Percentiles rank a stretch among this genome's conserved stretches.
phyloP scores from a whole-genome alignment of 1,284 basidiomycete genomes.

The Malassezia brasiliensis region DNA sequence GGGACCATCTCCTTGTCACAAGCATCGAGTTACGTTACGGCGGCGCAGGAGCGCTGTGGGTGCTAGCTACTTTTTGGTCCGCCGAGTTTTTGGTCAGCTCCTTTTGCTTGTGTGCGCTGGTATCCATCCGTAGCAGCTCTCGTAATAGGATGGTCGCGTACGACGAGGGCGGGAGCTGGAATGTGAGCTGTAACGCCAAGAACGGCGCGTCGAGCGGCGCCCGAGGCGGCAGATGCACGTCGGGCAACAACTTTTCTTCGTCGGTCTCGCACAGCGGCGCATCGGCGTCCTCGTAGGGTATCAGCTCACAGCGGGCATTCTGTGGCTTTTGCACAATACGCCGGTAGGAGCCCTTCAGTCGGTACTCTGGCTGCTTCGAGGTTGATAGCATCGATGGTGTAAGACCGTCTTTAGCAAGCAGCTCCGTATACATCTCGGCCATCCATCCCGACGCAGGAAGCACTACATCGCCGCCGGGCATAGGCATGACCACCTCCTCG shows the following conservation, averaged over 20 bases:
- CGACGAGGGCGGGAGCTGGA: constrained; percentile 36
- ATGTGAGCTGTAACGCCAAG: constrained; percentile 34
- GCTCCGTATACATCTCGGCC: constrained; percentile 69
- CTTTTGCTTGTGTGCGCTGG: constrained; percentile 18
- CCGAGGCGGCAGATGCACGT: not conserved
- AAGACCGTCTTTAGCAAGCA: constrained; percentile 71
- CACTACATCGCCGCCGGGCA: constrained; percentile 83
- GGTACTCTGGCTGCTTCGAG: constrained; percentile 65
- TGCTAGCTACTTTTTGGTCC: constrained; percentile 20
- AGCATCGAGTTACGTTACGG: constrained; percentile 21
- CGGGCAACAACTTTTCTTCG: constrained; percentile 69
- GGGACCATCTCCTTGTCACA: constrained; percentile 31
- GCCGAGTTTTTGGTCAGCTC: constrained; percentile 4
- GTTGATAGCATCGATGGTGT: constrained; percentile 67
- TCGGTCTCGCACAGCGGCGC: constrained; percentile 82
- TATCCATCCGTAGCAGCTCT: constrained; percentile 43
- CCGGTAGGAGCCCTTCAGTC: constrained; percentile 82
- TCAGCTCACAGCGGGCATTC: constrained; percentile 66
- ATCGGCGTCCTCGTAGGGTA: constrained; percentile 86
- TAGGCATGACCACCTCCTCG: constrained; percentile 87
- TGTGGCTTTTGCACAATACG: constrained; percentile 76
- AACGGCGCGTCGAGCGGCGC: constrained; percentile 4
- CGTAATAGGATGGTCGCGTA: constrained; percentile 46
- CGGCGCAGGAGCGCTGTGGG: constrained; percentile 28
- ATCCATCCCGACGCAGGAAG: constrained; percentile 68